These are phyloP conservation scores for Sphagnum magellanicum DNA, from an alignment of 228 moss, liverwort and hornwort species.

Conservation along the genomic window DNA sequence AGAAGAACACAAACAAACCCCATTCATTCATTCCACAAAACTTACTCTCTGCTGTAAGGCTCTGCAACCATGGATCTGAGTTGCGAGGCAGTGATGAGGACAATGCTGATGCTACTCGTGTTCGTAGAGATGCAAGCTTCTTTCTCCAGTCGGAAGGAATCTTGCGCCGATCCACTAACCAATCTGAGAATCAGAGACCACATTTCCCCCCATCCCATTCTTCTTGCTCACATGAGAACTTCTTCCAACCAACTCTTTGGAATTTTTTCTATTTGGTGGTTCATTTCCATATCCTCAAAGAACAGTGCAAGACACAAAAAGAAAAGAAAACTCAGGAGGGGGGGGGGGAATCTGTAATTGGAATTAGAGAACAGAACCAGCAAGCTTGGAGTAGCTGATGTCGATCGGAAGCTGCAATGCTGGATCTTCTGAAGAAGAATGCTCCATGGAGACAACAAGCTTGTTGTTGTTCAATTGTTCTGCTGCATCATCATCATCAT, in stretches of 20 bases:
- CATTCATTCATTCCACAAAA: neutral
- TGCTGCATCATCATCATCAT: no score
- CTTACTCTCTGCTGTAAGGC: slow-evolving; percentile 60
- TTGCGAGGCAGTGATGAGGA: slow-evolving; percentile 48
- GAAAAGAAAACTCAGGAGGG: neutral
- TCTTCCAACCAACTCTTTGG: slow-evolving; percentile 2
- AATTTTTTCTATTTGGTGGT: neutral
- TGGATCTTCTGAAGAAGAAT: slow-evolving; percentile 17
- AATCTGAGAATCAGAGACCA: slow-evolving; percentile 38
- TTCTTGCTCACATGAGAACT: neutral
- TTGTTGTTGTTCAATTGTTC: no score
- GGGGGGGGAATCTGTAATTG: neutral
- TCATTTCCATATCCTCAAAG: neutral
- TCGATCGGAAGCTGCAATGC: slow-evolving; percentile 72
- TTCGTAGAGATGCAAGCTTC: slow-evolving; percentile 69
- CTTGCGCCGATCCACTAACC: slow-evolving; percentile 90
- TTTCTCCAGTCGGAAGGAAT: slow-evolving; percentile 85
- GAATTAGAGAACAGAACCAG: slow-evolving; percentile 29
- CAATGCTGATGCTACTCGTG: slow-evolving; percentile 45
- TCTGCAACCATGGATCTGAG: slow-evolving; percentile 56
- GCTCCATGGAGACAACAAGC: neutral
- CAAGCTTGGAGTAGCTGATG: slow-evolving; percentile 86
- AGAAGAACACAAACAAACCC: neutral
- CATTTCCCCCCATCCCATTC: neutral
- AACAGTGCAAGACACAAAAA: neutral